Evolutionary conservation across 441 rosid species (phyloP), one percentile per base, ranked within the genome.

Genomic region (Biscutella laevigata): DNA sequence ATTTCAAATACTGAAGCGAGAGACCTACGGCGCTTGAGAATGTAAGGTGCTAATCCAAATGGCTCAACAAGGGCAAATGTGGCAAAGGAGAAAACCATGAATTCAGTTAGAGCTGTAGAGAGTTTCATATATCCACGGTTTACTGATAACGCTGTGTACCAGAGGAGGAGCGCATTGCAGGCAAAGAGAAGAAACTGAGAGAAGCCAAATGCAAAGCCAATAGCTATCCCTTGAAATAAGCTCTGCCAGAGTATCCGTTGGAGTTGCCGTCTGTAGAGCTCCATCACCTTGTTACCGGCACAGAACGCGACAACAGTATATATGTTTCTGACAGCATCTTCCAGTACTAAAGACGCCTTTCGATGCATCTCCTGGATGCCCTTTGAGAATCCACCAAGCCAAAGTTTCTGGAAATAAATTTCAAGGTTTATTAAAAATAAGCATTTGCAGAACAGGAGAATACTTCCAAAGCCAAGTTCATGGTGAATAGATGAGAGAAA

Each of bases 361-460:
- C 96, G 68, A 67, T 94, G 99, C 99, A 94, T 89, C 84, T 89
- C 96, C 78, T 94, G 99, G 70, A 94, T 94, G 45, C 99, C 99
- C 72, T 82, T 80, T 2, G 99, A 94, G 75, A 94, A 94, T 66
- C 99, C 99, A 66, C 91, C 95, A 26, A 94, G 97, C 99, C 99
- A 94, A 71, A 89, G 70, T 77, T 94, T 94, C 99, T 94, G 85
- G 66, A 86, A 67, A 25, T 34, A 54, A 50, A 24, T 50, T 71
- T 43, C 5, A 17, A 22, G 42, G 22, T 16, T 37, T 16, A 32
- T 44, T 20, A 45, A 24, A 39, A 39, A 22, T 11, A 24, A 46
- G 53, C 17, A 21, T 13, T 27, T 7, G 26, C 12, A 53, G 28
- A 33, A 54, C 11, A 36, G 22, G 24, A 11, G 9, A 11, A 16